phyloP scores from a whole-genome alignment of 345 rosid genomes.

The Nephelium lappaceum region DNA sequence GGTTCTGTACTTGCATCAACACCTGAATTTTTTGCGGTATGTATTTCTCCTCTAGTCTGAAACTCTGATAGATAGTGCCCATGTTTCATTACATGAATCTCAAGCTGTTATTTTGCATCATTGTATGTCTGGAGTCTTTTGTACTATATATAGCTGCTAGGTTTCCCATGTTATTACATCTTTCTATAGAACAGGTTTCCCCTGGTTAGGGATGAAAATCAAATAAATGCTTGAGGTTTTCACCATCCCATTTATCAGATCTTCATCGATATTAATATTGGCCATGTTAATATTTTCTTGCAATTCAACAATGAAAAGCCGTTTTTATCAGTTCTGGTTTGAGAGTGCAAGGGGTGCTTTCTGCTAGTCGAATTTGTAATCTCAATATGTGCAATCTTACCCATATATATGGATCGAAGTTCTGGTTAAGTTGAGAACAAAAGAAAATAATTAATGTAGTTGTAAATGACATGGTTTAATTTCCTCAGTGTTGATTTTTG shows the following conservation, averaged over 20 bases:
- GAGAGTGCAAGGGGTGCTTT: not conserved
- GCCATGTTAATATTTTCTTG: not conserved
- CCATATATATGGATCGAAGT: not conserved
- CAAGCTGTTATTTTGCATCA: not conserved
- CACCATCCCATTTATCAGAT: not conserved
- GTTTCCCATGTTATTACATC: not conserved
- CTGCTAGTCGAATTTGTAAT: not conserved
- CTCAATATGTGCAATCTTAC: not conserved
- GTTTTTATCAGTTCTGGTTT: not conserved
- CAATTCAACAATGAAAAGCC: not conserved
- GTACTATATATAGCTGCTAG: not conserved
- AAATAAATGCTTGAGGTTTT: not conserved
- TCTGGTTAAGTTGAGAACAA: no score
- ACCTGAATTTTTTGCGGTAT: constrained; percentile 90
- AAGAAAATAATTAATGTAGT: not conserved
- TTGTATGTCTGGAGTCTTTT: constrained; percentile 3
- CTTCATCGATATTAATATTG: not conserved
- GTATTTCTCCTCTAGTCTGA: constrained; percentile 21
- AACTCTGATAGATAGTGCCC: constrained; percentile 2
- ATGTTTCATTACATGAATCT: not conserved
- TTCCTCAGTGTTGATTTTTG: not conserved
- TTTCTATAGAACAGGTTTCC: not conserved
- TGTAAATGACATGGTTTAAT: not conserved
- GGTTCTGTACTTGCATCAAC: constrained; percentile 99
- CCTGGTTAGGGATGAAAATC: not conserved